Conservation (phyloP, 2,329 filamentous ascomycete genomes). For the Cryphonectria carpinicola region DNA sequence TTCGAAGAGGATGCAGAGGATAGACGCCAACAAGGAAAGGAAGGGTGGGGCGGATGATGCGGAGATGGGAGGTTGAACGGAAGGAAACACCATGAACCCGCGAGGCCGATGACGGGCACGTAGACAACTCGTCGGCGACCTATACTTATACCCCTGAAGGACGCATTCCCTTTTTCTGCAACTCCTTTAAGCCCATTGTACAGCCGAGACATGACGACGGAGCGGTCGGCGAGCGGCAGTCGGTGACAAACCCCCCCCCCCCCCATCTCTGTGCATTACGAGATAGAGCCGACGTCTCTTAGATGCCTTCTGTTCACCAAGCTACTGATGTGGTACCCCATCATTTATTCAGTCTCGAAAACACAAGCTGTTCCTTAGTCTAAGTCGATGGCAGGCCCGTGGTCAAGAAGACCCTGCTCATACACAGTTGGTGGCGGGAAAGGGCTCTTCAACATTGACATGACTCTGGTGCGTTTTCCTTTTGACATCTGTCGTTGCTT, state of each 20-base stretch:
- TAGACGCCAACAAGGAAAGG: slow-evolving; percentile 39
- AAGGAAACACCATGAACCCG: neutral
- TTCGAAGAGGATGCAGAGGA: slow-evolving; percentile 38
- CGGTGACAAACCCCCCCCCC: no score
- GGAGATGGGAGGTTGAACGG: slow-evolving; percentile 36
- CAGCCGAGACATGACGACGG: neutral
- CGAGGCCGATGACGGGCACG: slow-evolving; percentile 1
- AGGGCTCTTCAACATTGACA: neutral
- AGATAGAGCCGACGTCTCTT: neutral
- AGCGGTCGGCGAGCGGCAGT: neutral
- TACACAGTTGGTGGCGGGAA: neutral
- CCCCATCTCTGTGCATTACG: neutral
- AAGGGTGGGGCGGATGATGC: slow-evolving; percentile 36
- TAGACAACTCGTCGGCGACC: slow-evolving; percentile 17
- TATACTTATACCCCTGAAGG: slow-evolving; percentile 13
- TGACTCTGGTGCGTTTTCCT: neutral
- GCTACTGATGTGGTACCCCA: neutral
- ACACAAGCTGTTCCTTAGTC: neutral
- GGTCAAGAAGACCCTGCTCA: neutral
- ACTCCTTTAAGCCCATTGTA: neutral
- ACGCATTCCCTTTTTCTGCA: neutral
- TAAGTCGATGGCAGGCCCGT: neutral
- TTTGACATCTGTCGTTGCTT: neutral
- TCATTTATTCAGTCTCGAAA: neutral
- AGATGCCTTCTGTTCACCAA: neutral